phyloP scores from a whole-genome alignment of 768 basidiomycete species.

The Amanita muscaria region DNA sequence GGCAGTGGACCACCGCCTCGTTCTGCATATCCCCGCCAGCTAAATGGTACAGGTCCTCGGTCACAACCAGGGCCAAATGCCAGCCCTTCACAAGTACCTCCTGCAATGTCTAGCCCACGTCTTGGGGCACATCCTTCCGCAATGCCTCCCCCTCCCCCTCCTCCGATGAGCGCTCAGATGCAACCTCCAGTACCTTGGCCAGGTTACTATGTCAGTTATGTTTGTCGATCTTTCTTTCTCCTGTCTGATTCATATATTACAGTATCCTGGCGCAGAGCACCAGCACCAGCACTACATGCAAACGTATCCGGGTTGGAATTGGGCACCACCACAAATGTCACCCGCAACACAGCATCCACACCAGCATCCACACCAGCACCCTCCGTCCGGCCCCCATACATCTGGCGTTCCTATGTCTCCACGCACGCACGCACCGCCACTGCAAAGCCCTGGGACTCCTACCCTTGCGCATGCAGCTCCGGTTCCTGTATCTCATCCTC shows the following conservation, averaged over 20 bases:
- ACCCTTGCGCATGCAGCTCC: slow-evolving; percentile 53
- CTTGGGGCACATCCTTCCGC: slow-evolving; percentile 51
- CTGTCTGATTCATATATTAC: slow-evolving; percentile 5
- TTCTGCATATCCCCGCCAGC: slow-evolving; percentile 52
- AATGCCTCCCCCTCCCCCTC: slow-evolving; percentile 31
- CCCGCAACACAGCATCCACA: slow-evolving; percentile 25
- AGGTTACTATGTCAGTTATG: slow-evolving; percentile 49
- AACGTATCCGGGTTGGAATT: slow-evolving; percentile 29
- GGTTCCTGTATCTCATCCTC: slow-evolving; percentile 31
- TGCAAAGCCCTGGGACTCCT: slow-evolving; percentile 62
- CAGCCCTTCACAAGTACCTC: slow-evolving; percentile 38
- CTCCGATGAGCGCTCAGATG: slow-evolving; percentile 30
- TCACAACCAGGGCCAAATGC: slow-evolving; percentile 52
- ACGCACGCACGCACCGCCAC: slow-evolving; percentile 43
- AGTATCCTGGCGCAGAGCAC: slow-evolving; percentile 37
- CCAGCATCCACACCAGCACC: slow-evolving; percentile 41
- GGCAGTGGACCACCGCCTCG: slow-evolving; percentile 47
- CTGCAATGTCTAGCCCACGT: slow-evolving; percentile 60
- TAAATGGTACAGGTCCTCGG: slow-evolving; percentile 54
- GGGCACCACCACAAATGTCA: slow-evolving; percentile 29
- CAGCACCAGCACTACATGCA: slow-evolving; percentile 41
- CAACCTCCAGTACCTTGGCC: slow-evolving; percentile 36
- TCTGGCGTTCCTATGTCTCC: slow-evolving; percentile 60
- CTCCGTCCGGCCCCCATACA: slow-evolving; percentile 39
- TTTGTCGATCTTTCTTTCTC: slow-evolving; percentile 6